Percentiles rank a stretch among this genome's conserved stretches.
Evolutionary conservation across 2,329 filamentous ascomycete species (phyloP).

Genomic region (Xylaria polymorpha): DNA sequence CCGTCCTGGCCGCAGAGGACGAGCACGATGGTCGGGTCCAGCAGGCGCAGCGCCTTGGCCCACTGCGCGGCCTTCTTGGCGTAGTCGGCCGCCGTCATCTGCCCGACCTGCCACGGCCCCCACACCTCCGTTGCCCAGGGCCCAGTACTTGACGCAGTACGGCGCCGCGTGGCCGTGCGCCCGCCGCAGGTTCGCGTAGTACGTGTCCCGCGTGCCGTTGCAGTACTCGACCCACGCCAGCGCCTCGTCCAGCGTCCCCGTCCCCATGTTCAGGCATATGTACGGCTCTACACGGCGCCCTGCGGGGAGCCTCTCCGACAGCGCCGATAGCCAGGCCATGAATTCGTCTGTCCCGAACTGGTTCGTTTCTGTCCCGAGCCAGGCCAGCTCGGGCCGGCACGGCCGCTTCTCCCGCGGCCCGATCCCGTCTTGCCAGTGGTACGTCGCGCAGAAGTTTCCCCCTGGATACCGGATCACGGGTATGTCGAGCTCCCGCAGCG

Average conservation of each 20-base stretch:
- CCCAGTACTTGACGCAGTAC: slow-evolving; percentile 88
- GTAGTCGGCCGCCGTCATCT: slow-evolving; percentile 77
- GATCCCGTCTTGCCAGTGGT: slow-evolving; percentile 86
- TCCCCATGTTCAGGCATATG: slow-evolving; percentile 83
- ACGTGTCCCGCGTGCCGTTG: slow-evolving; percentile 79
- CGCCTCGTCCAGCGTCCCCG: slow-evolving; percentile 68
- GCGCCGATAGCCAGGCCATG: slow-evolving; percentile 79
- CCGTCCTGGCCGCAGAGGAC: slow-evolving; percentile 81
- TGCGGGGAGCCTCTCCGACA: slow-evolving; percentile 65
- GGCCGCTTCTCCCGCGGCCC: slow-evolving; percentile 78
- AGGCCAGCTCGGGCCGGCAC: slow-evolving; percentile 76
- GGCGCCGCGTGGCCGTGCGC: slow-evolving; percentile 80
- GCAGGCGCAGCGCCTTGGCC: slow-evolving; percentile 77
- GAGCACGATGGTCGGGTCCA: slow-evolving; percentile 75
- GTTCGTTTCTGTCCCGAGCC: slow-evolving; percentile 81
- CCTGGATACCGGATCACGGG: slow-evolving; percentile 85
- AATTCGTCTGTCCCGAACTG: slow-evolving; percentile 89
- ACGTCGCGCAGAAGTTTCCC: slow-evolving; percentile 86
- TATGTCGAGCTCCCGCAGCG: slow-evolving; percentile 77
- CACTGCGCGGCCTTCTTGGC: slow-evolving; percentile 76
- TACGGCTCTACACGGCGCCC: slow-evolving; percentile 78
- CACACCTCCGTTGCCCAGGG: slow-evolving; percentile 81
- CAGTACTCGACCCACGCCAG: slow-evolving; percentile 89
- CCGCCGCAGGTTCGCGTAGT: slow-evolving; percentile 84
- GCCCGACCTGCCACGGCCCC: slow-evolving; percentile 74